Base-by-base conservation (phyloP, 768 basidiomycete genomes). In the Termitomyces sp. region DNA sequence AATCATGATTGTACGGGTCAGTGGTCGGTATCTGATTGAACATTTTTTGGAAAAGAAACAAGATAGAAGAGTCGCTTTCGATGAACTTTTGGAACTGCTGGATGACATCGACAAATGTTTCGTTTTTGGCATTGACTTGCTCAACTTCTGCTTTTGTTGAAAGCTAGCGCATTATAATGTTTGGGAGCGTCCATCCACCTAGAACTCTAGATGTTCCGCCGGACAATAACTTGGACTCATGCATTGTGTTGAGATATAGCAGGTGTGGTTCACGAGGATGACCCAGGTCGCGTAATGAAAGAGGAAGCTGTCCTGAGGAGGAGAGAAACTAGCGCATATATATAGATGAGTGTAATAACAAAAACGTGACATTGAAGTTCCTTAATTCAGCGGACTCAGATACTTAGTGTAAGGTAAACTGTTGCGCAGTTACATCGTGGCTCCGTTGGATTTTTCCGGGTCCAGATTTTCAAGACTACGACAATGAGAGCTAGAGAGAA, bases 21-120 rank as follows among this genome's bases (percentile, higher is more conserved):
- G 32, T 55, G 22, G 41, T 58, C 5, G 60, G 60, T 18, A 61
- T 53, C 53, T 61, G 60, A 22, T 9, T 58, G 53, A 61, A 58
- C 60, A 61, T 61, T 39, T 61, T 56, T 14, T 50, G 43, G 41
- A 58, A 61, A 9, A 61, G 53, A 29, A 39, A 31, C 27, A 44
- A 41, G 12, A 61, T 46, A 7, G 56, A 39, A 4, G 24, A 16
- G 32, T 61, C 60, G 34, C 48, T 44, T 42, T 61, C 60, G 37
- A 61, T 61, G 48, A 61, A 53, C 2, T 54, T 18, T 22, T 55
- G 46, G 43, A 61, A 58, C n/a, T 44, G 41, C 20, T 55, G 29
- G 29, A 58, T 46, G 42, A 55, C 56, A 13, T 47, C 56, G 34
- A 13, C 42, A 22, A 61, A 55, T 36, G 47, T 26, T 6, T 39